A percentile compares a stretch with the other conserved stretches of the same genome.
Evolutionary conservation across 2,329 filamentous ascomycete species (phyloP).

Genomic region (Apiospora rasikravindrae): DNA sequence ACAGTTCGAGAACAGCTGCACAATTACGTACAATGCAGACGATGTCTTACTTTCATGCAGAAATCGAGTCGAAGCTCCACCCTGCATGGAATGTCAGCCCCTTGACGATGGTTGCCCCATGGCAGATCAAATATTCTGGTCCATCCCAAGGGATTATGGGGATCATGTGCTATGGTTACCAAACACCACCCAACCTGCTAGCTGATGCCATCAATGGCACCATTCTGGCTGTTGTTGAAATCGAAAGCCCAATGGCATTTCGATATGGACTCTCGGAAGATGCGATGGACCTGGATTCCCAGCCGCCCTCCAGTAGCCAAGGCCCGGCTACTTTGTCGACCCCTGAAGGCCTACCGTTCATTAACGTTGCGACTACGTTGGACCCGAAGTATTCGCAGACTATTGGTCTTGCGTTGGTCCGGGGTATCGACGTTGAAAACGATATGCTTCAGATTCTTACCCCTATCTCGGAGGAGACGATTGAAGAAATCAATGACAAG

Average conservation of each 20-base stretch:
- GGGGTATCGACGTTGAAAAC: conserved; percentile 65
- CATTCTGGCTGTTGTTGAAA: conserved; percentile 68
- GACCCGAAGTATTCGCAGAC: conserved; percentile 64
- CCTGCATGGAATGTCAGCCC: conserved; percentile 58
- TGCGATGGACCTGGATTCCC: conserved; percentile 19
- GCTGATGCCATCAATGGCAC: conserved; percentile 72
- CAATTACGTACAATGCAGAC: conserved; percentile 76
- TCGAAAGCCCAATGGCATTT: conserved; percentile 61
- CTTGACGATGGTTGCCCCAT: conserved; percentile 62
- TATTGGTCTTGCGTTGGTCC: conserved; percentile 71
- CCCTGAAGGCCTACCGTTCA: conserved; percentile 65
- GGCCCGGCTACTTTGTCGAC: conserved; percentile 39
- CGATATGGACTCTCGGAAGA: conserved; percentile 33
- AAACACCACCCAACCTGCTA: conserved; percentile 62
- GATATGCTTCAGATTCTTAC: conserved; percentile 68
- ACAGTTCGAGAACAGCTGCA: conserved; percentile 62
- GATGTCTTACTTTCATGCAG: conserved; percentile 77
- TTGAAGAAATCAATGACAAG: conserved; percentile 46
- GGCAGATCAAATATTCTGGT: conserved; percentile 65
- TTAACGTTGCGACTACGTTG: conserved; percentile 62
- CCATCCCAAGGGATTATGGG: conserved; percentile 61
- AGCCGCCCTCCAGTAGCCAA: conserved; percentile 28
- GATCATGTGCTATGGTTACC: conserved; percentile 71
- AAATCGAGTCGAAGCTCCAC: conserved; percentile 24
- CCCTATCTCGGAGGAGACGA: conserved; percentile 52